A percentile compares a stretch with the other conserved stretches of the same genome.
Conservation (phyloP, 257 asterid species). For the Penstemon eatonii region DNA sequence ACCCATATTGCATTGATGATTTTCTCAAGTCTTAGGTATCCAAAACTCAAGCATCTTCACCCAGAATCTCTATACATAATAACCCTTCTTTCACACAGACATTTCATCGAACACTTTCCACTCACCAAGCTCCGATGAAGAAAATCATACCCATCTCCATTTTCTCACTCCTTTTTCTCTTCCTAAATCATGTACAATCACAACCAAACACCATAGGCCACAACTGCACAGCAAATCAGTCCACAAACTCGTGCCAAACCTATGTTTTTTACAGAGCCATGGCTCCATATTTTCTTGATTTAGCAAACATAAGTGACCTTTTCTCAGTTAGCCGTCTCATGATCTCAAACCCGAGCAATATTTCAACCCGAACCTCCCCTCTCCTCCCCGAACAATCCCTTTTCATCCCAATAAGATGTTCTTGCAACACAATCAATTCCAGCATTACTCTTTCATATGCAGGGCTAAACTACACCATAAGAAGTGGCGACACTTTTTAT, state of each 20-base stretch:
- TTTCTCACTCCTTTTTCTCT: constrained; percentile 8
- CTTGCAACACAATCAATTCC: constrained; percentile 62
- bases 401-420: constrained; percentile 67
- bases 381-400: constrained; percentile 57
- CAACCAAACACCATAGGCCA: constrained; percentile 64
- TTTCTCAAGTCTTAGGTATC: not conserved
- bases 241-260: constrained; percentile 60
- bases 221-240: constrained; percentile 51
- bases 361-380: constrained; percentile 46
- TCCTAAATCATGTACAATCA: constrained; percentile 32
- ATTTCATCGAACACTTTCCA: constrained; percentile 6
- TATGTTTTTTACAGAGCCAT: constrained; percentile 67
- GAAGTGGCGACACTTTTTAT: constrained; percentile 51
- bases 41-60: not conserved
- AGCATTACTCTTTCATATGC: constrained; percentile 65
- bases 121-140: constrained; percentile 25
- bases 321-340: constrained; percentile 72
- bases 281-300: constrained; percentile 57
- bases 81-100: not conserved
- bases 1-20: not conserved
- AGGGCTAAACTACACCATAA: constrained; percentile 44
- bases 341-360: constrained; percentile 72
- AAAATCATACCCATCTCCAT: constrained; percentile 18
- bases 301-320: constrained; percentile 79
- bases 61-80: not conserved